These are phyloP conservation scores for Hypoxylon lienhwacheense DNA, from an alignment of 495 filamentous ascomycete genomes.

Conservation along the genomic window DNA sequence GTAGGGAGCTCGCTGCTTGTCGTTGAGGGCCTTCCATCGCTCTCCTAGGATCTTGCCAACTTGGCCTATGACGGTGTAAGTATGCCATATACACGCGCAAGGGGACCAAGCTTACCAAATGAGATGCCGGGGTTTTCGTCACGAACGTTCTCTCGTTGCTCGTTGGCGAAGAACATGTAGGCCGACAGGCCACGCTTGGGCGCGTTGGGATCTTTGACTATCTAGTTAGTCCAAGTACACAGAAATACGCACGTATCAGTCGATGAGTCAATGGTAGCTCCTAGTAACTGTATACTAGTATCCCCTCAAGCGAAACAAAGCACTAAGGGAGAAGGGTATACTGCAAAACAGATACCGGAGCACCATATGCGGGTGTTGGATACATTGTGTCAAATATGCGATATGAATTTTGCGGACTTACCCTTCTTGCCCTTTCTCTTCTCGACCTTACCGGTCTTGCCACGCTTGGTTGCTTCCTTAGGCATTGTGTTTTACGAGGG, in stretches of 20 bases:
- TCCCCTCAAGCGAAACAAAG: background rate
- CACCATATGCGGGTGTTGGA: background rate
- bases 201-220: constrained; percentile 82
- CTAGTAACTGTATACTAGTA: background rate
- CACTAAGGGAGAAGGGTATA: background rate
- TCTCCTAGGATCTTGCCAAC: constrained; percentile 97
- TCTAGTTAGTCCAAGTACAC: constrained; percentile 7
- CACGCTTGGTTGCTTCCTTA: constrained; percentile 53
- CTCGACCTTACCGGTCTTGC: constrained; percentile 46
- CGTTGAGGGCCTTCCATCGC: constrained; percentile 93
- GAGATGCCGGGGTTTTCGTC: constrained; percentile 97
- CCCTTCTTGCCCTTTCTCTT: constrained; percentile 55
- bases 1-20: constrained; percentile 87
- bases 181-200: constrained; percentile 99
- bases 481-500: no score
- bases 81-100: background rate
- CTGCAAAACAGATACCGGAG: background rate
- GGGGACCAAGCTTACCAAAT: constrained; percentile 68
- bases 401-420: constrained; percentile 34
- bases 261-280: background rate
- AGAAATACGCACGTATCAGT: background rate
- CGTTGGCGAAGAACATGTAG: constrained; percentile 99
- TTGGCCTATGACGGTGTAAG: constrained; percentile 62
- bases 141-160: constrained; percentile 95
- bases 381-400: background rate